These are phyloP conservation scores for Scenedesmus sp. DNA, from an alignment of 163 green algal species.

Conservation along the genomic window DNA sequence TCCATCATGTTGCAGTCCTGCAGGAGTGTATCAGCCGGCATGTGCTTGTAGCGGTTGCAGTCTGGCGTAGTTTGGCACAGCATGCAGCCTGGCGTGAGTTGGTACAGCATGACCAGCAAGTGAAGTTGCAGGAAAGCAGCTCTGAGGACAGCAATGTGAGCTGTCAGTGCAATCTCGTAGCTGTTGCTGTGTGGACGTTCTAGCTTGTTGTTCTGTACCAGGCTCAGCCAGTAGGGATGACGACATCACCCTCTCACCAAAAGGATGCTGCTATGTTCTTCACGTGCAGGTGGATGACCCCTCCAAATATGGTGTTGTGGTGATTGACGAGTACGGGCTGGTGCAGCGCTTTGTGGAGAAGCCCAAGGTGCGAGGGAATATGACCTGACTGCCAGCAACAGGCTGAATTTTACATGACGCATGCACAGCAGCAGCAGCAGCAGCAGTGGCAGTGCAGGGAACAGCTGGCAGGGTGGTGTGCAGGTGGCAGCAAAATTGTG, in stretches of 20 bases:
- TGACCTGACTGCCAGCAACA: not conserved
- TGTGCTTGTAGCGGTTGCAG: too few relatives aligned
- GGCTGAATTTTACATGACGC: too few relatives aligned
- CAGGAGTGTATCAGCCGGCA: too few relatives aligned
- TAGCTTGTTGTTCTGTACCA: not conserved
- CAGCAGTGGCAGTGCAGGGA: not conserved
- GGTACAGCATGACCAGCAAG: not conserved
- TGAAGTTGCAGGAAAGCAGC: not conserved
- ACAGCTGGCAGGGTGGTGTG: not conserved
- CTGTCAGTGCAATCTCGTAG: not conserved
- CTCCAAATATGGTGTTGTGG: conserved; percentile 82
- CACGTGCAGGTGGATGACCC: conserved; percentile 75
- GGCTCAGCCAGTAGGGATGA: not conserved
- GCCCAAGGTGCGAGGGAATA: conserved; percentile 80
- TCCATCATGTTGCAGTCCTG: not conserved
- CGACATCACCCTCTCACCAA: too few relatives aligned
- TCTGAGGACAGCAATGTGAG: not conserved
- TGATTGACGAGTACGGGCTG: conserved; percentile 89
- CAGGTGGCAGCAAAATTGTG: not conserved
- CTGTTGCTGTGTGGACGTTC: not conserved
- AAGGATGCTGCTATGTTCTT: not conserved
- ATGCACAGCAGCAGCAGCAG: conserved; percentile 8
- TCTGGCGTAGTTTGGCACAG: too few relatives aligned
- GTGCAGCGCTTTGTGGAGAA: conserved; percentile 99
- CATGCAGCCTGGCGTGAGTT: too few relatives aligned